phyloP scores from a whole-genome alignment of 768 basidiomycete species.

The Nidula microcarpa region DNA sequence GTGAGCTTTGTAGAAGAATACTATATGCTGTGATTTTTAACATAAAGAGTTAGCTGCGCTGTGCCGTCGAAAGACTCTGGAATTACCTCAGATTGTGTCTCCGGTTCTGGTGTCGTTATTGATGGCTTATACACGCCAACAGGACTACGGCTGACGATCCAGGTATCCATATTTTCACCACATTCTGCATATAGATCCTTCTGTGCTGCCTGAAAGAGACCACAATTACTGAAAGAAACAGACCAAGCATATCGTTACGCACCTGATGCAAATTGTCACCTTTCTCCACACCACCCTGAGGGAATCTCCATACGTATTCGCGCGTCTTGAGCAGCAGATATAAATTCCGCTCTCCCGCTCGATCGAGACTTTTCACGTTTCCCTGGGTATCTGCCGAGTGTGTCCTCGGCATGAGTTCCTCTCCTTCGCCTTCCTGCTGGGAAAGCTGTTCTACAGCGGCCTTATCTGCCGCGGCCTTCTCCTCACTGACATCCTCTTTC shows the following conservation, averaged over 20 bases:
- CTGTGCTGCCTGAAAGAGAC: slow-evolving; percentile 59
- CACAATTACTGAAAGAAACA: background rate
- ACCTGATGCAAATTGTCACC: slow-evolving; percentile 81
- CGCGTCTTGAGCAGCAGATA: slow-evolving; percentile 74
- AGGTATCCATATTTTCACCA: slow-evolving; percentile 84
- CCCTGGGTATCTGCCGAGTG: slow-evolving; percentile 56
- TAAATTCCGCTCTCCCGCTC: slow-evolving; percentile 80
- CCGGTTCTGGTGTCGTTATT: slow-evolving; percentile 17
- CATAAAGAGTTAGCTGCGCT: no score
- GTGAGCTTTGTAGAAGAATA: slow-evolving; percentile 94
- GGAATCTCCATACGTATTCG: slow-evolving; percentile 74
- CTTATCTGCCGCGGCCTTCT: slow-evolving; percentile 48
- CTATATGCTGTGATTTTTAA: slow-evolving; percentile 44
- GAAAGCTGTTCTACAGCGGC: slow-evolving; percentile 57
- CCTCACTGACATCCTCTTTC: slow-evolving; percentile 40
- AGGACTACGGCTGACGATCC: slow-evolving; percentile 90
- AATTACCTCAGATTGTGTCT: background rate
- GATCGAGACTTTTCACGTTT: slow-evolving; percentile 74
- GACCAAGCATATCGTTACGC: slow-evolving; percentile 11
- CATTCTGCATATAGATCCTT: slow-evolving; percentile 68
- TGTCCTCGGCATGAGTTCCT: slow-evolving; percentile 57
- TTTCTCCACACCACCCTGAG: slow-evolving; percentile 57
- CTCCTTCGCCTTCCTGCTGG: slow-evolving; percentile 56
- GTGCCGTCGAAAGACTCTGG: background rate
- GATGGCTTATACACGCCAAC: slow-evolving; percentile 68